Evolutionary conservation across 805 yeast genomes (phyloP), one percentile per base, ranked within the genome.

Genomic region (Wickerhamiella shivajii): DNA sequence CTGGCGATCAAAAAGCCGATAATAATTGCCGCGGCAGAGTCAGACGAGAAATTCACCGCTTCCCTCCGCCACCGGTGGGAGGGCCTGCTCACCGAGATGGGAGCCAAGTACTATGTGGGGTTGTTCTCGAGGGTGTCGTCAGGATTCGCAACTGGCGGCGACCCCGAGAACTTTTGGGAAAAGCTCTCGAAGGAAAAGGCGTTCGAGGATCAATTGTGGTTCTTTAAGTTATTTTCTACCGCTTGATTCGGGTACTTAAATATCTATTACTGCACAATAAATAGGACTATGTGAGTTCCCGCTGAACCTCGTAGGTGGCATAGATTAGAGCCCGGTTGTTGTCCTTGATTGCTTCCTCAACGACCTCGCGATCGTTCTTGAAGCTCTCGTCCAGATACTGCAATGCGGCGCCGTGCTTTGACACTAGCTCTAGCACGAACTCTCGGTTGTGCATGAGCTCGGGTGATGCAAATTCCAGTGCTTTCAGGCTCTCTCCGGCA

Each of bases 91-190:
- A 56, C 56, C 38, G 67, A 67, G 43, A 63, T 63, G 34, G 64
- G 63, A 35, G 69, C 69, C 24, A 60, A 61, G 26, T 84, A 68
- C 59, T 74, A 69, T 55, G 45, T 76, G 17, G 69, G 73, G 38
- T 49, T 79, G 28, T 76, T 69, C 53, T 52, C 75, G 20, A 76
- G 77, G 36, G 75, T 68, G 16, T 16, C 51, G 3, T 95, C 85
- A 52, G 96, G 95, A 1, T 85, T 63, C 53, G 71, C 93, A 14
- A 73, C 68, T 27, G 77, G 79, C 57, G 93, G 92, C 38, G 93
- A 84, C 50, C 41, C 66, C 21, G 29, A 32, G 3, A 57, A 60
- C 39, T 75, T 76, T 14, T 51, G 45, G 21, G 69, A 67, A 37
- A 62, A 54, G 44, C 74, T 72, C 44, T 83, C 93, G 25, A 72